Conservation (phyloP, 1,139 yeast species). For the Candida albicans region DNA sequence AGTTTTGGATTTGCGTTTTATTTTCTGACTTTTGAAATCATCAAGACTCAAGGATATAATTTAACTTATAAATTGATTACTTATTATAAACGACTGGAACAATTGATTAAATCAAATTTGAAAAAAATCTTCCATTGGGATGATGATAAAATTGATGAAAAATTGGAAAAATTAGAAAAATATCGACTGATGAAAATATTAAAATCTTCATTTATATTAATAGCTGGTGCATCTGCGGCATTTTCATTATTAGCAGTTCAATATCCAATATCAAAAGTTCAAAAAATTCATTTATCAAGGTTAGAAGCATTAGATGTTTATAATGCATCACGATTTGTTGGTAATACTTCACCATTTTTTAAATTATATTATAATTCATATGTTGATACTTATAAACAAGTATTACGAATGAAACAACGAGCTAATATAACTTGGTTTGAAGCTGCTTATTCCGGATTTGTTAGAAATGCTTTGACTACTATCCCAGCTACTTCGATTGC, state of each 20-base stretch:
- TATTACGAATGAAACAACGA: constrained; percentile 52
- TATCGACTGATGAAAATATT: constrained; percentile 50
- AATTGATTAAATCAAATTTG: constrained; percentile 21
- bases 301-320: constrained; percentile 77
- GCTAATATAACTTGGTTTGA: constrained; percentile 58
- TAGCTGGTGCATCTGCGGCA: constrained; percentile 93
- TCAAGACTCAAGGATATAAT: constrained; percentile 66
- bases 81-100: constrained; percentile 46
- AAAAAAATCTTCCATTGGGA: constrained; percentile 22
- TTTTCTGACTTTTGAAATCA: constrained; percentile 80
- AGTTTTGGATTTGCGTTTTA: constrained; percentile 84
- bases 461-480: constrained; percentile 67
- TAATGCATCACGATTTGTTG: constrained; percentile 43
- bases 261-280: constrained; percentile 79
- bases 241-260: constrained; percentile 73
- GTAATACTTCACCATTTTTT: constrained; percentile 36
- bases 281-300: constrained; percentile 74
- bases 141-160: constrained; percentile 31
- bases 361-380: constrained; percentile 67
- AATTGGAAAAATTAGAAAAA: constrained; percentile 31
- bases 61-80: constrained; percentile 60
- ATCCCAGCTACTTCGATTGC: constrained; percentile 90
- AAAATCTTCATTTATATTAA: constrained; percentile 67
- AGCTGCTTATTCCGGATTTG: constrained; percentile 78
- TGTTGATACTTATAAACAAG: constrained; percentile 66